Evolutionary conservation across 495 filamentous ascomycete genomes (phyloP).

Genomic region (Lineolata rhizophorae): DNA sequence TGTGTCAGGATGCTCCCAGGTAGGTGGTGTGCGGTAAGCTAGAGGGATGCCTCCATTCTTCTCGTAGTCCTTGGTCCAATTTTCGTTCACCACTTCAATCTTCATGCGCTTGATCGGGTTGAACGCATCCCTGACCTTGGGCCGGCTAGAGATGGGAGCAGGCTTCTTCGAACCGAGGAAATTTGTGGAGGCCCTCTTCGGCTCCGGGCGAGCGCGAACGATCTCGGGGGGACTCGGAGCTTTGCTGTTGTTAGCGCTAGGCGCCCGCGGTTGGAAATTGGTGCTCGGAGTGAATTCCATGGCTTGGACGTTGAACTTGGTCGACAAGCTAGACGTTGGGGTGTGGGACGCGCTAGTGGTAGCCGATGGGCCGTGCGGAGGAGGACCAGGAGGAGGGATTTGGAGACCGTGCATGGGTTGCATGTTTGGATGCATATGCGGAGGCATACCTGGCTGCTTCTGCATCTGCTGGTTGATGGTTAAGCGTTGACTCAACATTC

Average conservation of each 20-base stretch:
- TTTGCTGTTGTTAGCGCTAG: not conserved
- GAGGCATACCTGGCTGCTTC: constrained; percentile 1
- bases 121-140: constrained; percentile 42
- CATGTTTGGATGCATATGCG: constrained; percentile 22
- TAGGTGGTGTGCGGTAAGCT: constrained; percentile 58
- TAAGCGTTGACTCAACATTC: no score
- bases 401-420: no score
- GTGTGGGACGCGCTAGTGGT: constrained; percentile 23
- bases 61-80: constrained; percentile 24
- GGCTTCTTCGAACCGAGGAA: constrained; percentile 42
- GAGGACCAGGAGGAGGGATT: constrained; percentile 10
- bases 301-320: constrained; percentile 63
- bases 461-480: constrained; percentile 7
- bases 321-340: constrained; percentile 26
- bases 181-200: constrained; percentile 24
- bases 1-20: constrained; percentile 44
- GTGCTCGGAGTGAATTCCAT: constrained; percentile 62
- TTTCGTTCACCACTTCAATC: constrained; percentile 21
- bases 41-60: constrained; percentile 56
- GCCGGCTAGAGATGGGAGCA: constrained; percentile 26
- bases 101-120: constrained; percentile 54
- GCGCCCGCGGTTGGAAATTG: not conserved
- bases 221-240: not conserved
- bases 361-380: constrained; percentile 24
- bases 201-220: constrained; percentile 17